These are phyloP conservation scores for Sugiyamaella americana DNA, from an alignment of 805 yeast species.

Conservation along the genomic window DNA sequence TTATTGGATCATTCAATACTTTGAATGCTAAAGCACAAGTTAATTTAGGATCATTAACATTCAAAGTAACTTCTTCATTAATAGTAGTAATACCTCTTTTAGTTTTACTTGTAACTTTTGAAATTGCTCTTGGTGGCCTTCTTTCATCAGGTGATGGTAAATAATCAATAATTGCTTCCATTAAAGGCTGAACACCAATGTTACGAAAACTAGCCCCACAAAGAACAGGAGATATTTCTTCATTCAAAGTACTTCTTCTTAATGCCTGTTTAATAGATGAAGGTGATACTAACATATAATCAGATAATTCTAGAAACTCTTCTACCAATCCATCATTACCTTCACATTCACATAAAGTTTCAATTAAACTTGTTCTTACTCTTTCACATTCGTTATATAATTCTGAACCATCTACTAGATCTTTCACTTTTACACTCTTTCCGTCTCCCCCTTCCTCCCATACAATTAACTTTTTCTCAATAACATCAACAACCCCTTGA, in stretches of 20 bases:
- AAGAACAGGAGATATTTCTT: slow-evolving; percentile 65
- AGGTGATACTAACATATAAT: slow-evolving; percentile 55
- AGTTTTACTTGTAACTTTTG: slow-evolving; percentile 21
- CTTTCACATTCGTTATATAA: slow-evolving; percentile 40
- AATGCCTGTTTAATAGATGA: slow-evolving; percentile 52
- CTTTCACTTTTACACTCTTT: slow-evolving; percentile 40
- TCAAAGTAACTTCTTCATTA: slow-evolving; percentile 6
- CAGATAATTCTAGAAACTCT: slow-evolving; percentile 66
- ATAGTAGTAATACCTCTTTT: slow-evolving; percentile 15
- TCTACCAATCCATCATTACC: slow-evolving; percentile 73
- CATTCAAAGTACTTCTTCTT: slow-evolving; percentile 52
- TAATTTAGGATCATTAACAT: slow-evolving; percentile 33
- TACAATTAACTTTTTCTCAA: slow-evolving; percentile 51
- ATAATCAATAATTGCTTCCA: slow-evolving; percentile 74
- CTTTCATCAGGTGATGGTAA: slow-evolving; percentile 78
- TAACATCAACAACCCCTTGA: slow-evolving; percentile 69
- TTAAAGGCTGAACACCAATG: slow-evolving; percentile 89
- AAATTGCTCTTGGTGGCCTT: slow-evolving; percentile 44
- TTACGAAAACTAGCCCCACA: slow-evolving; percentile 92
- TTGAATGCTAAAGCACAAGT: slow-evolving; percentile 85
- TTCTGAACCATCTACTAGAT: slow-evolving; percentile 24
- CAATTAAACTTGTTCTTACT: slow-evolving; percentile 72
- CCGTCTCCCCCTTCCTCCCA: slow-evolving; percentile 44
- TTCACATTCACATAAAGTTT: slow-evolving; percentile 82
- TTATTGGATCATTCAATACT: slow-evolving; percentile 70